These are phyloP conservation scores for Aspergillus ibericus DNA, from an alignment of 2,329 filamentous ascomycete species.

Conservation along the genomic window DNA sequence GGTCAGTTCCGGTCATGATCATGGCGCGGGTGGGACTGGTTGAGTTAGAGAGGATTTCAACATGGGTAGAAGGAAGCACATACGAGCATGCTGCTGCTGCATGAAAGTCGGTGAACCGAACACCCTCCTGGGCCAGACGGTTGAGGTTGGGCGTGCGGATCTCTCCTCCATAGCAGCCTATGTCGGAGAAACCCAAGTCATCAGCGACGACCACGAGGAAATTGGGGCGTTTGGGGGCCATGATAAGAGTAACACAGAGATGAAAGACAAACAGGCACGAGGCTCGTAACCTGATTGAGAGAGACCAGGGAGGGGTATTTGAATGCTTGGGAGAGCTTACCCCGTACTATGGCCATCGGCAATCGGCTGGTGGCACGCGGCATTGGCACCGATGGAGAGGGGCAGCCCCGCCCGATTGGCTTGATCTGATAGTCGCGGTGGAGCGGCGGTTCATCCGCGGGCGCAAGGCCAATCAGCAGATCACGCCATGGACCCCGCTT, in stretches of 20 bases:
- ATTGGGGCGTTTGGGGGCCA: constrained; percentile 53
- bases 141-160: constrained; percentile 62
- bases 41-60: not conserved
- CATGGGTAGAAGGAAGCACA: constrained; percentile 7
- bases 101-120: constrained; percentile 66
- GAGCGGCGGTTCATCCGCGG: not conserved
- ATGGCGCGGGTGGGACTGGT: constrained; percentile 59
- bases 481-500: not conserved
- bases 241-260: constrained; percentile 8
- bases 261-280: not conserved
- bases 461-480: not conserved
- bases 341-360: not conserved
- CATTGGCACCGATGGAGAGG: not conserved
- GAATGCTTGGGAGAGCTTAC: not conserved
- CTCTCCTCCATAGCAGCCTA: constrained; percentile 60
- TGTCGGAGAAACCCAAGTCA: constrained; percentile 62
- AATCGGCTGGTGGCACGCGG: not conserved
- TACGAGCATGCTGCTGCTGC: constrained; percentile 63
- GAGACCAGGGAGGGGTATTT: not conserved
- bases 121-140: constrained; percentile 51
- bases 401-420: not conserved
- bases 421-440: not conserved
- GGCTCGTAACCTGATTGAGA: not conserved
- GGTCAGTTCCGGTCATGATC: constrained; percentile 66
- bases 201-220: constrained; percentile 62